Evolutionary conservation across 2,329 filamentous ascomycete genomes (phyloP).

Genomic region (Ophiostoma perfectum): DNA sequence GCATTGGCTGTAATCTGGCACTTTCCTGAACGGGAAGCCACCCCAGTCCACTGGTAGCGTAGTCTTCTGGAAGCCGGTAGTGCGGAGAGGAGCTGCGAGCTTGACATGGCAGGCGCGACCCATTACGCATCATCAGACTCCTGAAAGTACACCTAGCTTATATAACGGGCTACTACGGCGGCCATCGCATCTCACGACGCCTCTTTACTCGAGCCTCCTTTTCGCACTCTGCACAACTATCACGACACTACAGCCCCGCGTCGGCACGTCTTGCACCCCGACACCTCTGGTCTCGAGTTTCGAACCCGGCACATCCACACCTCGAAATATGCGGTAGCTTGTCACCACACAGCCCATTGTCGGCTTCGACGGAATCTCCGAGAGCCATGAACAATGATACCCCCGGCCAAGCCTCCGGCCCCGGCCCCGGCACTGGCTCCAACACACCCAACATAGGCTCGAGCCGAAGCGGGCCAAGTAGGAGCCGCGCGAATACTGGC

Average conservation of each 20-base stretch:
- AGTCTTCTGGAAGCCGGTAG: neutral
- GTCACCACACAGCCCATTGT: slow-evolving; percentile 7
- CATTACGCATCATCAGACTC: slow-evolving; percentile 12
- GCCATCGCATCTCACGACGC: neutral
- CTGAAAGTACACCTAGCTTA: neutral
- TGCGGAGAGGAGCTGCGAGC: neutral
- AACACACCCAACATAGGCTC: neutral
- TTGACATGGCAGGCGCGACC: slow-evolving; percentile 10
- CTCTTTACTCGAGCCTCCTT: neutral
- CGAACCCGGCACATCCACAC: slow-evolving; percentile 6
- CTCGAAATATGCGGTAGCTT: slow-evolving; percentile 23
- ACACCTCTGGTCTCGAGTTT: slow-evolving; percentile 5
- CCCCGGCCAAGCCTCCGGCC: slow-evolving; percentile 12
- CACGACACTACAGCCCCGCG: neutral
- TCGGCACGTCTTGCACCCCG: neutral
- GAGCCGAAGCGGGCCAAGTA: slow-evolving; percentile 12
- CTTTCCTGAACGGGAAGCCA: no score
- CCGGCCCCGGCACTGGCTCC: slow-evolving; percentile 15
- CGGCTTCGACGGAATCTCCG: slow-evolving; percentile 2
- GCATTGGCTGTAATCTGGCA: no score
- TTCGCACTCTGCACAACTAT: neutral
- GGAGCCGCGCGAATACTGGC: slow-evolving; percentile 17
- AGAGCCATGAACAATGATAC: slow-evolving; percentile 20
- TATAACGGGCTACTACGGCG: neutral
- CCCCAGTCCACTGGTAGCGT: neutral